Evolutionary conservation across 176 grass and related monocot species (phyloP).

Genomic region (Tillandsia leiboldiana): DNA sequence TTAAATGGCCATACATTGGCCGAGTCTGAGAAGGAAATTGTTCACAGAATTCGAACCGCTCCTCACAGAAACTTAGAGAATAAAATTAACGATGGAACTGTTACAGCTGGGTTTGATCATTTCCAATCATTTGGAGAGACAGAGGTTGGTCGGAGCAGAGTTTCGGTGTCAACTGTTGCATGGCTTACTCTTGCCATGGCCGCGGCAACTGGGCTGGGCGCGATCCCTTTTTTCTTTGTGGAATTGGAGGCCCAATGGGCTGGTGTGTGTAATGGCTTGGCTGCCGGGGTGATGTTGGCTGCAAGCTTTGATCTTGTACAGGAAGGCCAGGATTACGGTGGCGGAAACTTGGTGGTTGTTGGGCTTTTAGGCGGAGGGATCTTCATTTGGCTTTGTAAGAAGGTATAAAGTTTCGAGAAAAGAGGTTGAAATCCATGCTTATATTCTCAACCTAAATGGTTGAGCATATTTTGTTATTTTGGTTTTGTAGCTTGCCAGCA

Average conservation of each 20-base stretch:
- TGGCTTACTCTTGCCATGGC: slow-evolving; percentile 97
- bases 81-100: slow-evolving; percentile 34
- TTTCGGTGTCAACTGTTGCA: slow-evolving; percentile 61
- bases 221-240: slow-evolving; percentile 85
- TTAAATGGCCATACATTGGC: slow-evolving; percentile 22
- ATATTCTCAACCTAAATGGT: too few relatives aligned
- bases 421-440: too few relatives aligned
- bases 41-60: slow-evolving; percentile 31
- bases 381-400: slow-evolving; percentile 98
- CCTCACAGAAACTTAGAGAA: slow-evolving; percentile 46
- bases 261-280: slow-evolving; percentile 79
- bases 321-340: slow-evolving; percentile 77
- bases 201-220: slow-evolving; percentile 61
- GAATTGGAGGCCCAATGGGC: slow-evolving; percentile 83
- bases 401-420: slow-evolving; percentile 31
- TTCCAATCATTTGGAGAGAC: slow-evolving; percentile 10
- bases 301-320: slow-evolving; percentile 92
- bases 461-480: too few relatives aligned
- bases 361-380: slow-evolving; percentile 72
- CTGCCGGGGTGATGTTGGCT: slow-evolving; percentile 81
- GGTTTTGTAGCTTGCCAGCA: too few relatives aligned
- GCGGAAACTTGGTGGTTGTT: slow-evolving; percentile 81
- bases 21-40: slow-evolving; percentile 37
- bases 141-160: slow-evolving; percentile 14
- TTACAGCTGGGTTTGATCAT: slow-evolving; percentile 28